Base-by-base conservation (phyloP, 1,139 yeast genomes). In the Torulaspora globosa region DNA sequence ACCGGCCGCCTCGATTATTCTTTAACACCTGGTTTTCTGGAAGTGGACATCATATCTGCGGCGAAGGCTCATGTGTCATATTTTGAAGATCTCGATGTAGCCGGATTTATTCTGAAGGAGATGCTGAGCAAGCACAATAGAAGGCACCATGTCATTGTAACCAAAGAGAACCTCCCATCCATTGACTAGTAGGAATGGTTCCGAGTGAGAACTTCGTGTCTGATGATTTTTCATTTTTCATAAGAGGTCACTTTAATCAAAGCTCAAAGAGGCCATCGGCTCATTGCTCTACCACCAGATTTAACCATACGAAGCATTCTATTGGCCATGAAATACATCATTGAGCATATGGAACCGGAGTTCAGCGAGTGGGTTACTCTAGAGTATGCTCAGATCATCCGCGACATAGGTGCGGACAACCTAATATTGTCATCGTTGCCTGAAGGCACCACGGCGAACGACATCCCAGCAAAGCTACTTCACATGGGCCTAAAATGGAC, bases 291-390 rank as follows among this genome's bases (percentile, higher is more conserved):
- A 2, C 8, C 12, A 12, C 9, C 16, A 31, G 32, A 12, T 29
- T 26, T 26, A 28, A n/a, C 30, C 14, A 29, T 12, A 15, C 36
- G 28, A 11, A 23, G 19, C 14, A 10, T 29, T 11, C 14, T 12
- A 31, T 19, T 30, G 27, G 32, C 24, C 32, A 86, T 87, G 95
- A 88, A 86, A 68, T 90, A 88, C 72, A 79, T 92, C 45, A 88
- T 92, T 47, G 98, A 92, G 69, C 98, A 92, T 65, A 89, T 92
- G 97, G 98, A 92, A 67, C 86, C 82, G 51, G 97, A 96, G 1
- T 88, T 92, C 74, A 87, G 96, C 56, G 94, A 86, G 58, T 92
- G 98, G 98, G 97, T 90, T 35, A 76, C 79, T 37, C 74, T 92
- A 19, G 98, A 92, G 62, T 92, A 92, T 65, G 70, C 80, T 26